Conservation (phyloP, 164 flowering plant genomes). For the Stephania japonica region DNA sequence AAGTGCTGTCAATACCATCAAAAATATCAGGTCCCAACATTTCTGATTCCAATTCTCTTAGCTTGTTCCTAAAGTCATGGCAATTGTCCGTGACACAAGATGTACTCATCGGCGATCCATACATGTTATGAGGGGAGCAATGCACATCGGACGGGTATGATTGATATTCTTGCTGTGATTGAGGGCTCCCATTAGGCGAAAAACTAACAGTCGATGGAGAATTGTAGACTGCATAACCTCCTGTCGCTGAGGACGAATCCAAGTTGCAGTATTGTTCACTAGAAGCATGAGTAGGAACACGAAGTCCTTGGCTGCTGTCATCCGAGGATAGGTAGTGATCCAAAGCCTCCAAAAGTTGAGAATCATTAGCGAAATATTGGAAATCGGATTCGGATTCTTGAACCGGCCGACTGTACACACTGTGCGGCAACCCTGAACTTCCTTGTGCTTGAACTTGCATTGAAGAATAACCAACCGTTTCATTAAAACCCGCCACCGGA, state of each 20-base stretch:
- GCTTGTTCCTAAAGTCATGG: conserved; percentile 39
- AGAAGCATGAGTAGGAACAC: conserved; percentile 21
- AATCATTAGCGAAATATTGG: conserved; percentile 19
- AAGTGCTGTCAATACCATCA: conserved; percentile 17
- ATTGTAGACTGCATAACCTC: conserved; percentile 20
- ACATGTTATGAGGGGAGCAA: conserved; percentile 32
- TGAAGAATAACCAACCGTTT: conserved; percentile 12
- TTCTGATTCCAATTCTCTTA: conserved; percentile 57
- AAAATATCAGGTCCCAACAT: conserved; percentile 51
- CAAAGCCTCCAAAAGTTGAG: conserved; percentile 17
- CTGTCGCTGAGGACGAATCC: conserved; percentile 41
- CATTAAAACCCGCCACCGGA: conserved; percentile 10
- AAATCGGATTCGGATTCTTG: conserved; percentile 27
- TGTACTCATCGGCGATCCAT: conserved; percentile 34
- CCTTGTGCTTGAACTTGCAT: conserved; percentile 31
- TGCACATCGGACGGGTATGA: conserved; percentile 30
- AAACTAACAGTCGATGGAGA: conserved; percentile 48
- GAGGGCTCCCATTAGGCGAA: conserved; percentile 44
- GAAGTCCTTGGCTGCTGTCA: conserved; percentile 25
- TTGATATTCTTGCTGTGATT: conserved; percentile 38
- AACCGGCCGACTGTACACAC: conserved; percentile 21
- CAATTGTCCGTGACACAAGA: conserved; percentile 39
- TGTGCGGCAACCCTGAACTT: conserved; percentile 15
- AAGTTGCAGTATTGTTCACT: conserved; percentile 38
- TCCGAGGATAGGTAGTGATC: conserved; percentile 25